Evolutionary conservation across 2,329 filamentous ascomycete genomes (phyloP).

Genomic region (Neodidymelliopsis sp.): DNA sequence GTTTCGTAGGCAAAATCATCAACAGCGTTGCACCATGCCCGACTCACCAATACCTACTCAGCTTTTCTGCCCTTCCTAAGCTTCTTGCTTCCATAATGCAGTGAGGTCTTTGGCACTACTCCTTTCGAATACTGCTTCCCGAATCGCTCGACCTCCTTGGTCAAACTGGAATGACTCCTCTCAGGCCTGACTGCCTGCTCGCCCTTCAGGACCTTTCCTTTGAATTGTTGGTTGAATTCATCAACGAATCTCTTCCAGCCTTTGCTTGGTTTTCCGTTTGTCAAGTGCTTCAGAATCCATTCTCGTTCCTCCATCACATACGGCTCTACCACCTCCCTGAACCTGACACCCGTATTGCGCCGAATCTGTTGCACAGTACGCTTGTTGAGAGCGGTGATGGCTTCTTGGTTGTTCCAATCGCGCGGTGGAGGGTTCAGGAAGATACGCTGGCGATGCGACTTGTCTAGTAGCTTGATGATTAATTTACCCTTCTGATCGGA

Average conservation of each 20-base stretch:
- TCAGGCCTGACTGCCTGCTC: conserved; percentile 15
- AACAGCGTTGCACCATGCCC: too few relatives aligned
- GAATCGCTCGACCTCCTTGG: conserved; percentile 42
- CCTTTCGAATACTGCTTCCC: conserved; percentile 32
- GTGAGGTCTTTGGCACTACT: conserved; percentile 18
- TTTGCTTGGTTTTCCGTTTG: conserved; percentile 26
- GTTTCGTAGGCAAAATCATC: neutral
- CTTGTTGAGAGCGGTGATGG: conserved; percentile 40
- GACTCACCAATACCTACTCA: neutral
- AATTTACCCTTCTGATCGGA: conserved; percentile 40
- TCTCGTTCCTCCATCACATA: conserved; percentile 32
- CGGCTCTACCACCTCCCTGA: conserved; percentile 31
- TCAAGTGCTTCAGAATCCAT: conserved; percentile 35
- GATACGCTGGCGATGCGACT: conserved; percentile 28
- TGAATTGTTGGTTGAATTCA: conserved; percentile 35
- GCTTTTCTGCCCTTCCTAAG: neutral
- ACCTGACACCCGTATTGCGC: conserved; percentile 36
- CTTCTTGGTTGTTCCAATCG: conserved; percentile 37
- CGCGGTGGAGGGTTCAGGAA: conserved; percentile 38
- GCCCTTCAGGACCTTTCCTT: conserved; percentile 22
- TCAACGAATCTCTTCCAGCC: conserved; percentile 36
- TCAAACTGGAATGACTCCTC: conserved; percentile 32
- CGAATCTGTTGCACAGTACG: conserved; percentile 42
- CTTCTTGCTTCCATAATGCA: neutral
- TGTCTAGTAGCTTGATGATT: conserved; percentile 34